Conservation (phyloP, 2,329 filamentous ascomycete genomes). For the Stachybotrys echinatus region DNA sequence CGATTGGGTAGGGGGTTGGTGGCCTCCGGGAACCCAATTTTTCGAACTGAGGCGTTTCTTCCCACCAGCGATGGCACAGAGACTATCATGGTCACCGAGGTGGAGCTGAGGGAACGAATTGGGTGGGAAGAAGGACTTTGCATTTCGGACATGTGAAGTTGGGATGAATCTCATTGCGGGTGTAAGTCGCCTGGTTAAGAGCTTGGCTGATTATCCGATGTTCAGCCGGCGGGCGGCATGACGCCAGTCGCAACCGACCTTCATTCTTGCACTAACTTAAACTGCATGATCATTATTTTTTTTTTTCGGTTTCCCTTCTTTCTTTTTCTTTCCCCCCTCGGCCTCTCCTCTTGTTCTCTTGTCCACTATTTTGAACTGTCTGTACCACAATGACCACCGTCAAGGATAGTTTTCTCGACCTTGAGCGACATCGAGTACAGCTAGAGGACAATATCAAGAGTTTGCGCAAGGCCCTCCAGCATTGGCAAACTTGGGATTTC, state of each 20-base stretch:
- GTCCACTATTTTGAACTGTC: too few relatives aligned
- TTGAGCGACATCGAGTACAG: slow-evolving; percentile 69
- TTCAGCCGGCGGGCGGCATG: background rate
- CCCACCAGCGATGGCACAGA: too few relatives aligned
- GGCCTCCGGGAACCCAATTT: too few relatives aligned
- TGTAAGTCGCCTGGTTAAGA: too few relatives aligned
- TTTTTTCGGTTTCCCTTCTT: slow-evolving; percentile 6
- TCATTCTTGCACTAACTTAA: background rate
- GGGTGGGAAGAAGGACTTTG: too few relatives aligned
- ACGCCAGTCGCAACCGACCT: background rate
- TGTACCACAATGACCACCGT: slow-evolving; percentile 30
- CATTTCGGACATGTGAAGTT: too few relatives aligned
- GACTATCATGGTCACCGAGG: too few relatives aligned
- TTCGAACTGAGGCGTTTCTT: too few relatives aligned
- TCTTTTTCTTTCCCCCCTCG: slow-evolving; percentile 4
- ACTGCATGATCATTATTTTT: slow-evolving; percentile 3
- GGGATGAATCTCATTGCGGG: too few relatives aligned
- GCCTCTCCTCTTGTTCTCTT: background rate
- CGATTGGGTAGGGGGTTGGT: too few relatives aligned
- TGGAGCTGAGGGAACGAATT: too few relatives aligned
- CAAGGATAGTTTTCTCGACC: slow-evolving; percentile 53
- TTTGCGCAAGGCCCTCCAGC: slow-evolving; percentile 68
- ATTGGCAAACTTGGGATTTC: slow-evolving; percentile 88
- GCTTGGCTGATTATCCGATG: background rate
- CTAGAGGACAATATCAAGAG: slow-evolving; percentile 69